Conservation (phyloP, 2,329 filamentous ascomycete species). For the Fusarium liriodendri region DNA sequence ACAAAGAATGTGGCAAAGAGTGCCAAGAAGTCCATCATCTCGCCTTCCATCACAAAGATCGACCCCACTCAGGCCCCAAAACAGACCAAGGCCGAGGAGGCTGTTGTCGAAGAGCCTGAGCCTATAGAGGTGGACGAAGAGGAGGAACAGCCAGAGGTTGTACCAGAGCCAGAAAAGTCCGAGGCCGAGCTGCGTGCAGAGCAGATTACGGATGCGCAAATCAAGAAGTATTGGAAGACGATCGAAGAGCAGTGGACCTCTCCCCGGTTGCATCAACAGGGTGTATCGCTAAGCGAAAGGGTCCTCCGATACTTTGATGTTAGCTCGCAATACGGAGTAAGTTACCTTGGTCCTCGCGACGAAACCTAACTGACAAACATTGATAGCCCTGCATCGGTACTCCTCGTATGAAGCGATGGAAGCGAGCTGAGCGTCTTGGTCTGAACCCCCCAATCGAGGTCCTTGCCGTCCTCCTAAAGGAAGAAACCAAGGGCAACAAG, state of each 20-base stretch:
- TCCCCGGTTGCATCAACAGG: slow-evolving; percentile 81
- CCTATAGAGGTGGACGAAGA: slow-evolving; percentile 40
- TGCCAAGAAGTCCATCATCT: slow-evolving; percentile 56
- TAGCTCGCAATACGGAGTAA: slow-evolving; percentile 89
- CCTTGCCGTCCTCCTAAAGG: slow-evolving; percentile 82
- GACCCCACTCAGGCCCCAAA: slow-evolving; percentile 43
- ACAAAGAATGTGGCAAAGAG: slow-evolving; percentile 64
- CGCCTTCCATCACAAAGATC: slow-evolving; percentile 50
- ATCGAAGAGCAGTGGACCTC: slow-evolving; percentile 77
- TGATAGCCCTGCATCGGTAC: slow-evolving; percentile 88
- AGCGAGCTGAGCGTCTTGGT: slow-evolving; percentile 83
- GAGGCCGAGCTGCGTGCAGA: slow-evolving; percentile 69
- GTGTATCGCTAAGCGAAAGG: slow-evolving; percentile 80
- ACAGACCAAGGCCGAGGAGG: slow-evolving; percentile 29
- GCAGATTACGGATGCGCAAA: slow-evolving; percentile 73
- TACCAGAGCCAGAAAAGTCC: slow-evolving; percentile 55
- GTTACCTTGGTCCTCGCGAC: slow-evolving; percentile 50
- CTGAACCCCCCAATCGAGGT: slow-evolving; percentile 93
- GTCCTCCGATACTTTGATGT: slow-evolving; percentile 93
- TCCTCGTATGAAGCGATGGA: slow-evolving; percentile 84
- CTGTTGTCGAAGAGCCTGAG: slow-evolving; percentile 28
- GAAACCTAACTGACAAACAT: slow-evolving; percentile 20
- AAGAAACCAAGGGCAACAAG: slow-evolving; percentile 68
- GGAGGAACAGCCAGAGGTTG: slow-evolving; percentile 37
- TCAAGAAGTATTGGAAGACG: slow-evolving; percentile 80